Evolutionary conservation across 2,329 filamentous ascomycete genomes (phyloP).

Genomic region (Ophiostoma perfectum): DNA sequence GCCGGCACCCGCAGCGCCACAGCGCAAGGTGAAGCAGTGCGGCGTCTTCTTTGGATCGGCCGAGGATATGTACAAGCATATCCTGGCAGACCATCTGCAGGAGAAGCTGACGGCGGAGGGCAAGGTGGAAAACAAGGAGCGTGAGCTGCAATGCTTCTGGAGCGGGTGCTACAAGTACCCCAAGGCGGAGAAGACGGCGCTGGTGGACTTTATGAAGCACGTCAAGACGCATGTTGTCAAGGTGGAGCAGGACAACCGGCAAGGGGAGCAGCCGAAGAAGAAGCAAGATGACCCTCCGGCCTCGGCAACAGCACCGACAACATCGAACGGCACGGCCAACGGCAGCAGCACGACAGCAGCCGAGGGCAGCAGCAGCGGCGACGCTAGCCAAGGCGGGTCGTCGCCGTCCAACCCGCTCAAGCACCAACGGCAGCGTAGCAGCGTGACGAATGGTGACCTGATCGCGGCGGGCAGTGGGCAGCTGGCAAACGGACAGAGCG

Average conservation of each 20-base stretch:
- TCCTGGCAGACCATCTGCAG: constrained; percentile 59
- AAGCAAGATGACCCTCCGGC: not conserved
- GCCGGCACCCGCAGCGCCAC: not conserved
- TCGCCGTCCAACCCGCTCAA: constrained; percentile 20
- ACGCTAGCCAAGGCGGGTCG: constrained; percentile 13
- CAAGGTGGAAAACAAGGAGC: constrained; percentile 51
- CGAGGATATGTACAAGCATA: constrained; percentile 66
- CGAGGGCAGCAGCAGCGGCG: constrained; percentile 5
- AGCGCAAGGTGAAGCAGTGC: constrained; percentile 37
- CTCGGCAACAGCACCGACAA: not conserved
- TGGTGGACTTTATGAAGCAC: constrained; percentile 55
- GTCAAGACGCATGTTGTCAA: constrained; percentile 62
- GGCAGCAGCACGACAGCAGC: not conserved
- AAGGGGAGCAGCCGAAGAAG: constrained; percentile 28
- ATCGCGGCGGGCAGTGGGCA: constrained; percentile 14
- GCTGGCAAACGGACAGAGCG: not conserved
- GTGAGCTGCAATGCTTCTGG: constrained; percentile 61
- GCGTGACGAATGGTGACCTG: constrained; percentile 29
- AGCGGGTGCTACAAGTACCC: constrained; percentile 56
- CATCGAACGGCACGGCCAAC: not conserved
- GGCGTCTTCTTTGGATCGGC: constrained; percentile 57
- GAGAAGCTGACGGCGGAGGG: constrained; percentile 51
- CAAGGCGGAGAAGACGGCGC: constrained; percentile 40
- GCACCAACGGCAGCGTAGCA: constrained; percentile 27
- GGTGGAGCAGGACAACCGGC: constrained; percentile 32